phyloP scores from a whole-genome alignment of 371 early-diverging fungal genomes.

The Mucor saturninus region DNA sequence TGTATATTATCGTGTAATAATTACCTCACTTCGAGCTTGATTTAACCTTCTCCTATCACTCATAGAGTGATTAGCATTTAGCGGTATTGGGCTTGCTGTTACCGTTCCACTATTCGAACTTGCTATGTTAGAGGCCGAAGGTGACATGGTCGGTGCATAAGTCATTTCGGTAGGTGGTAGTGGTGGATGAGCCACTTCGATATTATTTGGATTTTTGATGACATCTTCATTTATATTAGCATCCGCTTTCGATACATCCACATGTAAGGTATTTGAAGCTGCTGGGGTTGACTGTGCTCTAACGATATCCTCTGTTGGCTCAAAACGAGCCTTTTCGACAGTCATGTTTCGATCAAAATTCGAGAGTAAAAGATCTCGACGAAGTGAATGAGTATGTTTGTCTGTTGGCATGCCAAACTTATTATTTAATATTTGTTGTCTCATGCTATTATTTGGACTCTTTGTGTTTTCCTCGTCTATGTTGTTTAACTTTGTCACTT shows the following conservation, averaged over 20 bases:
- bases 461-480: neutral
- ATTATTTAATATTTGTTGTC: neutral
- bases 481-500: neutral
- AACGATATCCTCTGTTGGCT: neutral
- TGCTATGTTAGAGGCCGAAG: constrained; percentile 28
- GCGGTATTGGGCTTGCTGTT: neutral
- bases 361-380: constrained; percentile 24
- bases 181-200: neutral
- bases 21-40: constrained; percentile 24
- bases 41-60: constrained; percentile 17
- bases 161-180: neutral
- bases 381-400: constrained; percentile 21
- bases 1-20: neutral
- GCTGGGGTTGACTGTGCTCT: neutral
- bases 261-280: neutral
- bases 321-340: constrained; percentile 41
- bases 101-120: neutral
- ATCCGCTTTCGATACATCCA: neutral
- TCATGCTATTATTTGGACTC: neutral
- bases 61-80: constrained; percentile 2
- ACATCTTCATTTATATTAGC: neutral
- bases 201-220: neutral
- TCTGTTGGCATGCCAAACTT: neutral
- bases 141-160: constrained; percentile 19
- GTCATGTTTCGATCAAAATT: constrained; percentile 41